These are phyloP conservation scores for Allantophomopsis cytisporea DNA, from an alignment of 2,329 filamentous ascomycete genomes.

Conservation along the genomic window DNA sequence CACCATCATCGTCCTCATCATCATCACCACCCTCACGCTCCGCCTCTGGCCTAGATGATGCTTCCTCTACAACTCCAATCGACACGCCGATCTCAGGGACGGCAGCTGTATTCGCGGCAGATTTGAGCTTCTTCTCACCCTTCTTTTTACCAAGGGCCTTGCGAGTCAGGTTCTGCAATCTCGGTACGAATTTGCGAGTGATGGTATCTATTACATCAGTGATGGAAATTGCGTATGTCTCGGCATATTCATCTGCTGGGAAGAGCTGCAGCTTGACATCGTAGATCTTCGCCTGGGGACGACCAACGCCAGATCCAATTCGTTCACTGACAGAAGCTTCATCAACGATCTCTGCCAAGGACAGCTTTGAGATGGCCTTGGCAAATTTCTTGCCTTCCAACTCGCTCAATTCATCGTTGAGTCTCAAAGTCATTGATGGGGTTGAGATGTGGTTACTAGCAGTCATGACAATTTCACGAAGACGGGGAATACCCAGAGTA, in stretches of 20 bases:
- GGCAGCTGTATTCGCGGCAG: constrained; percentile 46
- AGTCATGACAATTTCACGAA: constrained; percentile 97
- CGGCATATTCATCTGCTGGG: constrained; percentile 66
- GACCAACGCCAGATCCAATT: constrained; percentile 56
- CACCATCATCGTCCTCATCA: constrained; percentile 55
- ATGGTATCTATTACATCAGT: constrained; percentile 67
- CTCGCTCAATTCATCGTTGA: constrained; percentile 57
- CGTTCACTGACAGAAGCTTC: constrained; percentile 69
- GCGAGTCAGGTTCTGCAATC: constrained; percentile 55
- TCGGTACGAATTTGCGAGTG: constrained; percentile 66
- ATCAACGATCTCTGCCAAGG: constrained; percentile 73
- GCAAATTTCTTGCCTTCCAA: constrained; percentile 67
- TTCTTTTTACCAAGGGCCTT: constrained; percentile 79
- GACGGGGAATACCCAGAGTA: constrained; percentile 90
- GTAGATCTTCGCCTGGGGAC: constrained; percentile 69
- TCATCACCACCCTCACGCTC: constrained; percentile 26
- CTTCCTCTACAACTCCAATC: constrained; percentile 39
- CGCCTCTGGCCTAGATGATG: constrained; percentile 23
- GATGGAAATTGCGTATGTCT: constrained; percentile 72
- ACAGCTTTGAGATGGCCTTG: constrained; percentile 81
- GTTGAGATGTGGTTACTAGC: constrained; percentile 82
- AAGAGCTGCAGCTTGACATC: constrained; percentile 75
- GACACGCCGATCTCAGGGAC: constrained; percentile 64
- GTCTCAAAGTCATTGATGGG: constrained; percentile 73
- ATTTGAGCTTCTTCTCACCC: constrained; percentile 38